phyloP scores from a whole-genome alignment of 768 basidiomycete genomes.

The Tulasnella sp. region DNA sequence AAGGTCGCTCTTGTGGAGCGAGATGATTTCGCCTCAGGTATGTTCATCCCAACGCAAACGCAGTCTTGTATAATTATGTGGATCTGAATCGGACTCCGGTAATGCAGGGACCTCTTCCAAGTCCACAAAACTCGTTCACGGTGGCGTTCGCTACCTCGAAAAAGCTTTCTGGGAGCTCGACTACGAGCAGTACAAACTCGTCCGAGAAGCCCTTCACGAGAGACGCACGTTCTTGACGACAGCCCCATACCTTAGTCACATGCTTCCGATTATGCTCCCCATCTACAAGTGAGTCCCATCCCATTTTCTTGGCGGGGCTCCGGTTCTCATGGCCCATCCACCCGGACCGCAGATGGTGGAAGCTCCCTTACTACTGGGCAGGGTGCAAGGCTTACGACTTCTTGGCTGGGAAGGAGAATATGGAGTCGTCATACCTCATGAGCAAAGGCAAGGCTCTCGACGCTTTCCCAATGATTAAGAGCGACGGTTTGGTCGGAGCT shows the following conservation, averaged over 20 bases:
- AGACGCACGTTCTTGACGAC: constrained; percentile 92
- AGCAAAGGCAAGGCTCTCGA: constrained; percentile 91
- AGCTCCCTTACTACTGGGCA: constrained; percentile 92
- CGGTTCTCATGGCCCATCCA: neutral
- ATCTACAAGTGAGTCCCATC: constrained; percentile 76
- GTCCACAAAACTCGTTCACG: constrained; percentile 97
- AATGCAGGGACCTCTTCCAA: constrained; percentile 89
- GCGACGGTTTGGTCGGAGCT: constrained; percentile 88
- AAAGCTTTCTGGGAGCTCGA: constrained; percentile 96
- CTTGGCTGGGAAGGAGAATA: constrained; percentile 93
- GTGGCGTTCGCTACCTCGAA: constrained; percentile 95
- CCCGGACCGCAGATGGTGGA: constrained; percentile 76
- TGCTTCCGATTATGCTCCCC: constrained; percentile 97
- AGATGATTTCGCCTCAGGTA: constrained; percentile 89
- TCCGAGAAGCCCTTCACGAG: constrained; percentile 92
- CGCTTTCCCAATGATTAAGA: constrained; percentile 95
- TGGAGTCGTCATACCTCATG: constrained; percentile 95
- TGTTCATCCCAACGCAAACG: constrained; percentile 38
- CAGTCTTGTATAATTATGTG: neutral
- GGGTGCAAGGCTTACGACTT: constrained; percentile 97
- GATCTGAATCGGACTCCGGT: neutral
- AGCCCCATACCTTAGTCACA: constrained; percentile 87
- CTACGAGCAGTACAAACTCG: constrained; percentile 95
- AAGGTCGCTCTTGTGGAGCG: constrained; percentile 92
- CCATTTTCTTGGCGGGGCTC: constrained; percentile 1